Conservation (phyloP, 805 yeast genomes). For the Cyberlindnera mississippiensis region DNA sequence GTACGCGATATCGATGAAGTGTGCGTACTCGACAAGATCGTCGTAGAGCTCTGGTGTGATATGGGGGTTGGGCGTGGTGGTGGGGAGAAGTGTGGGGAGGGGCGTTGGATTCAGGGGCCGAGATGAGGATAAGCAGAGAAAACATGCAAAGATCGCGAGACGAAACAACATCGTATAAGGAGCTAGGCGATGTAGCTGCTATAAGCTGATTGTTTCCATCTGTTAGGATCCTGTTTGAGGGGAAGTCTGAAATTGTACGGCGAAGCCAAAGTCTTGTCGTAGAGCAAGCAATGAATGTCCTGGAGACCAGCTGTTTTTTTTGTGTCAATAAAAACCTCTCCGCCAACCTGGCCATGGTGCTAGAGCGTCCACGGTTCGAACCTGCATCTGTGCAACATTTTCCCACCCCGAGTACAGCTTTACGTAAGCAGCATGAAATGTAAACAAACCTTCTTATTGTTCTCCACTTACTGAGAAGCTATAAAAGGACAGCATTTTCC, state of each 20-base stretch:
- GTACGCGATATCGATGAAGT: constrained; percentile 26
- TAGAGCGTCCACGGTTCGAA: constrained; percentile 1
- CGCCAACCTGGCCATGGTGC: neutral
- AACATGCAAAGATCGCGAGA: neutral
- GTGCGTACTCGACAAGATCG: constrained; percentile 16
- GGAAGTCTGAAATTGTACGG: too few species aligned
- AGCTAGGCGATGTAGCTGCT: too few species aligned
- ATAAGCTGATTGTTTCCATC: too few species aligned
- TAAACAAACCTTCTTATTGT: constrained; percentile 11
- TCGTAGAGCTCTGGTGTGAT: constrained; percentile 15
- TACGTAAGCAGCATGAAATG: constrained; percentile 11
- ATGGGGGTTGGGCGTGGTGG: neutral
- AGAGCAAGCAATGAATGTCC: too few species aligned
- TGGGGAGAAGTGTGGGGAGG: neutral
- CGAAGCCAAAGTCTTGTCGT: too few species aligned
- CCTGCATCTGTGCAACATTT: neutral
- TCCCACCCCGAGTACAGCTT: constrained; percentile 7
- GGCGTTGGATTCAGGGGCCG: neutral
- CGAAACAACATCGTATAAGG: too few species aligned
- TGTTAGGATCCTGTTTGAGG: too few species aligned
- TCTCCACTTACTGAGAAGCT: neutral
- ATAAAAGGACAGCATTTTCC: constrained; percentile 2
- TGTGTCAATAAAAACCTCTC: too few species aligned
- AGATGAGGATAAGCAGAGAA: neutral
- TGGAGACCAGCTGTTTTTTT: too few species aligned